Base-by-base conservation (phyloP, 306 rosid genomes). In the Acacia acuminata region DNA sequence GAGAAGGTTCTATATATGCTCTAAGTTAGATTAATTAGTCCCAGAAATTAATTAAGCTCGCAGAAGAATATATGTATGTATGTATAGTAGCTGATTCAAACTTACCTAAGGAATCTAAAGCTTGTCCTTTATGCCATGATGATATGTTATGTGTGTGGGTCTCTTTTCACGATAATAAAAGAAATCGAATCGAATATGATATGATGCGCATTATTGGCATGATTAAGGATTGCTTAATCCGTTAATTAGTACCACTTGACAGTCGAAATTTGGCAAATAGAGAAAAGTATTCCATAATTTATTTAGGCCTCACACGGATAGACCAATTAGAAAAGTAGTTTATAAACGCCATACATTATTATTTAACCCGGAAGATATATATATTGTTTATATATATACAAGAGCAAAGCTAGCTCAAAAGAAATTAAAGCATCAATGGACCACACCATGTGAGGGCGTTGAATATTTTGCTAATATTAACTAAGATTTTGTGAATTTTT, bases 401-500 rank as follows among this genome's bases (percentile, higher is more conserved):
- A 71, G 30, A 12, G 50, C 45, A 45, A 9, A 11, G 65, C 64
- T 71, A 77, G 51, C 78, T 74, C 47, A 36, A 71, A 81, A 64
- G 44, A 24, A 30, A 30, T 30, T 30, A 30, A 81, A 71, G 17
- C 15, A 22, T 10, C 10, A 13, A 47, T 77, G 88, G 88, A 85
- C 88, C 88, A 85, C 88, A 81, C 83, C 85, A 85, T 63, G 85
- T 85, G 85, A 32, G 25, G 38, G 64, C 34, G 47, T 77, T 83
- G 30, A 86, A 83, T 80, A 71, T 66, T 56, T 72, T 71, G 69
- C 61, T 48, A 78, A 16, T 40, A 22, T 50, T 76, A n/a, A 45
- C 47, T 5, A 42, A 64, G 61, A 10, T 82, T 78, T 71, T 47
- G 30, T 55, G 64, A 71, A 76, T 61, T 2, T 3, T 7, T 73